These are phyloP conservation scores for Turritis glabra DNA, from an alignment of 345 rosid genomes.

Conservation along the genomic window DNA sequence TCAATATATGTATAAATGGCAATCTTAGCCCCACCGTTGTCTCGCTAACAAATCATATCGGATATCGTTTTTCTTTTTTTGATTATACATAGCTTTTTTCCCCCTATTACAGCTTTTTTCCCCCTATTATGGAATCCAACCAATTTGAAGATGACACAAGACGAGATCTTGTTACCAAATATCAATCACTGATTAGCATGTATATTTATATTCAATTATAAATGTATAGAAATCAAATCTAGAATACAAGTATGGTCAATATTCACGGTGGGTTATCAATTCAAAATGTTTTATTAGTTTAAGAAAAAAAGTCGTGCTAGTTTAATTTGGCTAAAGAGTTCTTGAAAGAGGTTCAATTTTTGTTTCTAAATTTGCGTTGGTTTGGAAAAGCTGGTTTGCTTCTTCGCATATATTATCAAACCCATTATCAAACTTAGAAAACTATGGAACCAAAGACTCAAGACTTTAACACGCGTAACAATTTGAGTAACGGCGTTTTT, in stretches of 20 bases:
- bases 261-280: neutral
- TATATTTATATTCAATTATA: neutral
- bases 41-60: slow-evolving; percentile 9
- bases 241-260: neutral
- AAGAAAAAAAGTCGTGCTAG: neutral
- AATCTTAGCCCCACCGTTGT: slow-evolving; percentile 23
- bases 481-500: neutral
- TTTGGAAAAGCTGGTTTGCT: neutral
- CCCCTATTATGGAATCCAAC: slow-evolving; percentile 2
- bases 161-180: neutral
- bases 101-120: neutral
- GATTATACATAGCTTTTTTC: neutral
- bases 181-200: neutral
- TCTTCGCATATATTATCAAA: neutral
- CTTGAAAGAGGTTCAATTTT: neutral
- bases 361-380: neutral
- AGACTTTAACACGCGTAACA: neutral
- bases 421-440: neutral
- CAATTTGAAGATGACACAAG: neutral
- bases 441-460: neutral
- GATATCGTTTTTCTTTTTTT: neutral
- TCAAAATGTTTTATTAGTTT: neutral
- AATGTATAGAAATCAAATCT: neutral
- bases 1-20: slow-evolving; percentile 12
- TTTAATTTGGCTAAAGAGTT: neutral